Conservation (phyloP, 2,329 filamentous ascomycete genomes). For the Exophiala mesophila region DNA sequence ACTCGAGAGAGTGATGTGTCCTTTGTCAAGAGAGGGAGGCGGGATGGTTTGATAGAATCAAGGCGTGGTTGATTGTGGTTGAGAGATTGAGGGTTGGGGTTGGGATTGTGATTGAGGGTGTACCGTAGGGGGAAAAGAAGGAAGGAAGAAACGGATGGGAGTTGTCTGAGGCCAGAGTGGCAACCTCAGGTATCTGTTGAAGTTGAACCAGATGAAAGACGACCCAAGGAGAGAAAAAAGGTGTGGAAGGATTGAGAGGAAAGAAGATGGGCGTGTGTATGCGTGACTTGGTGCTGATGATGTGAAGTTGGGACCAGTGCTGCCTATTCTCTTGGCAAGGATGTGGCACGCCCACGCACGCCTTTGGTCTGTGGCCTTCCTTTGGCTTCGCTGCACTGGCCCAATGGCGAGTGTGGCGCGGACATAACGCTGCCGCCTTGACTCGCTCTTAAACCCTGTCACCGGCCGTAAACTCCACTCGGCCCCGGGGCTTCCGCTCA, state of each 20-base stretch:
- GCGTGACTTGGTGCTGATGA: constrained; percentile 12
- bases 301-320: constrained; percentile 10
- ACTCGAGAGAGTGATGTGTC: too few relatives aligned
- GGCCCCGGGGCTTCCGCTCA: too few relatives aligned
- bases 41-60: constrained; percentile 4
- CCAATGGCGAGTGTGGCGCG: constrained; percentile 3
- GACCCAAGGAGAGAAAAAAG: constrained; percentile 6
- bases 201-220: constrained; percentile 7
- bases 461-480: constrained; percentile 11
- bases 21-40: too few relatives aligned
- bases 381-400: not conserved
- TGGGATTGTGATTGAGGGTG: constrained; percentile 8
- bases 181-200: constrained; percentile 4
- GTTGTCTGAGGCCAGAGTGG: constrained; percentile 25
- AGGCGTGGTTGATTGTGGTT: too few relatives aligned
- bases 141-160: too few relatives aligned
- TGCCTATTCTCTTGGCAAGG: constrained; percentile 15
- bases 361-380: not conserved
- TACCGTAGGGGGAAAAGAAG: too few relatives aligned
- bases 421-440: not conserved
- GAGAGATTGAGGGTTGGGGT: constrained; percentile 3
- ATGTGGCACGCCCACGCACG: not conserved
- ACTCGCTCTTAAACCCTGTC: constrained; percentile 4
- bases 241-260: constrained; percentile 6
- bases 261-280: constrained; percentile 4